Percentiles rank a stretch among this genome's conserved stretches.
Evolutionary conservation across 371 early-diverging fungal species (phyloP).

Genomic region (Polyrhizophydium stewartii): DNA sequence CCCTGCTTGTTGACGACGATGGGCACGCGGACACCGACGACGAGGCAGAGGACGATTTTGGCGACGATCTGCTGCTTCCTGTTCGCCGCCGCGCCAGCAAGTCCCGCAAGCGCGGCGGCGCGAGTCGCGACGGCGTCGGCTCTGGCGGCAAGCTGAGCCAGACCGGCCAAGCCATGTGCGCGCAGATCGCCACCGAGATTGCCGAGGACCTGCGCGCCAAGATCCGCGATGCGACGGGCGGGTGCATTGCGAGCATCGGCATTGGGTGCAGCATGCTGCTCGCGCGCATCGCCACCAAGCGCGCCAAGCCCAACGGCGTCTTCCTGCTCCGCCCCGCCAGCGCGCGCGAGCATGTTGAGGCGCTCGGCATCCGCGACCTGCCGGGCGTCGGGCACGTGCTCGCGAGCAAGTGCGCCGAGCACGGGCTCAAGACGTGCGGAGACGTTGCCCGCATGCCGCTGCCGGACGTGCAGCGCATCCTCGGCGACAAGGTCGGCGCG

Average conservation of each 20-base stretch:
- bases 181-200: conserved; percentile 3
- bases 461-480: conserved; percentile 27
- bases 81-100: no score
- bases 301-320: conserved; percentile 79
- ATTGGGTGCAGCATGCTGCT: conserved; percentile 68
- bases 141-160: no score
- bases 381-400: conserved; percentile 43
- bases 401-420: not conserved
- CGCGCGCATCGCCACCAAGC: conserved; percentile 74
- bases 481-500: conserved; percentile 36
- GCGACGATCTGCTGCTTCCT: no score
- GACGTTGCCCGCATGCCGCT: conserved; percentile 19
- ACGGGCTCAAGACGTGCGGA: not conserved
- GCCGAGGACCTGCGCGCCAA: conserved; percentile 50
- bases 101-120: no score
- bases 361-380: conserved; percentile 28
- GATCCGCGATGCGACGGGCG: conserved; percentile 49
- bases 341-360: conserved; percentile 17
- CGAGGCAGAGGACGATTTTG: no score
- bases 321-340: conserved; percentile 35
- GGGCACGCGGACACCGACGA: no score
- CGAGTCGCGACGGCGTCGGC: no score
- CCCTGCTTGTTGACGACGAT: no score
- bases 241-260: conserved; percentile 71
- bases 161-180: no score